Evolutionary conservation across 257 asterid species (phyloP).

Genomic region (Scutellaria galericulata): DNA sequence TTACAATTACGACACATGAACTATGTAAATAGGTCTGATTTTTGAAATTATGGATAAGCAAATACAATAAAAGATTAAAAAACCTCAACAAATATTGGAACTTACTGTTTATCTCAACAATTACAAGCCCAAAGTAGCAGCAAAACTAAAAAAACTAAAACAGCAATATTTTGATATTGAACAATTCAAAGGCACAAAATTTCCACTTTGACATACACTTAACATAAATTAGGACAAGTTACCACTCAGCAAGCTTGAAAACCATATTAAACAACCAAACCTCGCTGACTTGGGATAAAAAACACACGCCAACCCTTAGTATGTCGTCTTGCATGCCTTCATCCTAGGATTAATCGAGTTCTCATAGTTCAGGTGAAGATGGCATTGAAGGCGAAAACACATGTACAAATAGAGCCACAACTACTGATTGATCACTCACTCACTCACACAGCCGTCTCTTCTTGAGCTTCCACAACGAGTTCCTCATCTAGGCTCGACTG

Average conservation of each 20-base stretch:
- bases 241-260: slow-evolving; percentile 51
- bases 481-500: slow-evolving; percentile 32
- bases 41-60: too few species aligned
- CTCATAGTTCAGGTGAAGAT: slow-evolving; percentile 31
- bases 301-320: slow-evolving; percentile 33
- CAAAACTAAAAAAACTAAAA: slow-evolving; percentile 26
- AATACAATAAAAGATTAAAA: slow-evolving; percentile 5
- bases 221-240: slow-evolving; percentile 40
- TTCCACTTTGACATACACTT: slow-evolving; percentile 31
- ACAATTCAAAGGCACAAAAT: slow-evolving; percentile 37
- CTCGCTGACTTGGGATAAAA: slow-evolving; percentile 40
- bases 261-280: slow-evolving; percentile 47
- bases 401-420: slow-evolving; percentile 23
- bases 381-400: slow-evolving; percentile 14
- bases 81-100: slow-evolving; percentile 30
- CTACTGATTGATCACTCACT: slow-evolving; percentile 1
- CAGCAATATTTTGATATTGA: slow-evolving; percentile 25
- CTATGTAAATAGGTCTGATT: not conserved
- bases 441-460: slow-evolving; percentile 45
- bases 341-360: slow-evolving; percentile 34
- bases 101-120: slow-evolving; percentile 34
- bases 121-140: slow-evolving; percentile 33
- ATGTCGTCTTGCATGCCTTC: slow-evolving; percentile 23
- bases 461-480: slow-evolving; percentile 41
- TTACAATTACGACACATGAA: not conserved